Evolutionary conservation across 2,329 filamentous ascomycete genomes (phyloP).

Genomic region (Alternaria panax): DNA sequence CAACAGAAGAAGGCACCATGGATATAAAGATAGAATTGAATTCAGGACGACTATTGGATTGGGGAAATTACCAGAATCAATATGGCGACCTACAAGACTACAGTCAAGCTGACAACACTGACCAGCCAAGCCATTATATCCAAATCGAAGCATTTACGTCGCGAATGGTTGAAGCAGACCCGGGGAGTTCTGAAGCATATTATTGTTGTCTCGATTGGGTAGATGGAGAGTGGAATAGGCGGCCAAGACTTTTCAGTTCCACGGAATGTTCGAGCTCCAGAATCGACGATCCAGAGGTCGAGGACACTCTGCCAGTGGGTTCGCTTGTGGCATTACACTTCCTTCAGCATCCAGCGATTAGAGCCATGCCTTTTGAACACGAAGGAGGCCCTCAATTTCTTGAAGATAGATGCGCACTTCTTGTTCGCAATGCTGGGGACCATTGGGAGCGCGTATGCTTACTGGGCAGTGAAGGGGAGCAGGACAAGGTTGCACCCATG

Average conservation of each 20-base stretch:
- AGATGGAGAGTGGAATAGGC: too few relatives aligned
- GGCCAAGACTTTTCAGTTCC: too few relatives aligned
- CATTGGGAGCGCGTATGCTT: background rate
- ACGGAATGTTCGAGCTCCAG: background rate
- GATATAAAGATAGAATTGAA: background rate
- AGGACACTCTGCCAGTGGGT: background rate
- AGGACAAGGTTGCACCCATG: too few relatives aligned
- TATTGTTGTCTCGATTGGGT: too few relatives aligned
- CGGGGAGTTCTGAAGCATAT: too few relatives aligned
- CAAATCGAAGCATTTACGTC: background rate
- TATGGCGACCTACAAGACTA: background rate
- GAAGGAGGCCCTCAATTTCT: too few relatives aligned
- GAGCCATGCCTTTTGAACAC: too few relatives aligned
- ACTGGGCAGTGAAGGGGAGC: background rate
- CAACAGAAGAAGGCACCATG: background rate
- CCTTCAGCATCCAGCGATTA: too few relatives aligned
- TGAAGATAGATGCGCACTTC: background rate
- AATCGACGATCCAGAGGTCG: accelerated
- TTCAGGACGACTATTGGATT: background rate
- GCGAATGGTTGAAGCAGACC: background rate
- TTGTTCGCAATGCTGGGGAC: background rate
- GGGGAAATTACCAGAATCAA: background rate
- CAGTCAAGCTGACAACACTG: background rate
- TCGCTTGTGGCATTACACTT: background rate
- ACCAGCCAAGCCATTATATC: background rate